Conservation (phyloP, 768 basidiomycete genomes). For the Pleurotus salmoneostramineus region DNA sequence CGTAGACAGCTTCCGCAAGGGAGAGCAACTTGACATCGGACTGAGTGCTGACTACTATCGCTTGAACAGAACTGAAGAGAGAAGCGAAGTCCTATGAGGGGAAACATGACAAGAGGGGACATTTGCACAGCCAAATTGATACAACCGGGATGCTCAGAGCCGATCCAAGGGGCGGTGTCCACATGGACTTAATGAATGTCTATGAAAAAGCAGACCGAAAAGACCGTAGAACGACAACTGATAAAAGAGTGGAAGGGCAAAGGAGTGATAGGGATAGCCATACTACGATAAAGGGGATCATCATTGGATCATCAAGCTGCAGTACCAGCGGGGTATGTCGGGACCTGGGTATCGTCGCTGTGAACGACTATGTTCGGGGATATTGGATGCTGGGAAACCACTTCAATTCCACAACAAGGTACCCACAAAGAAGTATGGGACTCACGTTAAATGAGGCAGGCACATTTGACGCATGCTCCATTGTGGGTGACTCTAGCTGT, state of each 20-base stretch:
- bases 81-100: too few relatives aligned
- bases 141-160: too few relatives aligned
- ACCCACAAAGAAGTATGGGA: too few relatives aligned
- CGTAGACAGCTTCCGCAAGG: too few relatives aligned
- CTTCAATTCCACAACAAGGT: too few relatives aligned
- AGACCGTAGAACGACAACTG: not conserved
- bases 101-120: too few relatives aligned
- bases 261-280: not conserved
- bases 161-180: too few relatives aligned
- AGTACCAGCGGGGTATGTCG: not conserved
- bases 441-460: not conserved
- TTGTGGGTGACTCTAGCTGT: not conserved
- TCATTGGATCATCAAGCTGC: not conserved
- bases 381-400: not conserved
- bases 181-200: too few relatives aligned
- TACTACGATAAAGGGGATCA: not conserved
- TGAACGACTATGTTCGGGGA: conserved; percentile 2
- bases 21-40: conserved; percentile 4
- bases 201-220: too few relatives aligned
- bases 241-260: not conserved
- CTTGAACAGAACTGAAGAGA: too few relatives aligned
- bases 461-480: not conserved
- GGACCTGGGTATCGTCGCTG: not conserved
- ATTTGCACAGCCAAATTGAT: too few relatives aligned
- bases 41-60: too few relatives aligned